Conservation (phyloP, 768 basidiomycete genomes). For the Cystofilobasidium ferigula region DNA sequence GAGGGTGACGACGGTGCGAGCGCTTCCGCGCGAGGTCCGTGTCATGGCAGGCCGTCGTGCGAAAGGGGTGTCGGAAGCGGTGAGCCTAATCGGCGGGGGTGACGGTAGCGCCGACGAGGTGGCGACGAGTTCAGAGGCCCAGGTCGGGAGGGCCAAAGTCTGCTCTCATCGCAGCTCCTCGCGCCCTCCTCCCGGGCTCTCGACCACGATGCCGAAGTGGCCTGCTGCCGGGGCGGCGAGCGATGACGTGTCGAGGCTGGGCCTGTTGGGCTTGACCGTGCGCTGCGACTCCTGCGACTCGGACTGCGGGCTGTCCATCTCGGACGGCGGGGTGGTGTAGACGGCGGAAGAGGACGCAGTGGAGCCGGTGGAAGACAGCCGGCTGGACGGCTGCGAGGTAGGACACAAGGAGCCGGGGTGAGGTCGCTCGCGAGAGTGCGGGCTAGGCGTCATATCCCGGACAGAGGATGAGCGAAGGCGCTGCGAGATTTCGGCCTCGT, state of each 20-base stretch:
- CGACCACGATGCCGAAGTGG: conserved; percentile 5
- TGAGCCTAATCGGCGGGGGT: too few relatives aligned
- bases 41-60: too few relatives aligned
- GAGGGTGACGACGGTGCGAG: too few relatives aligned
- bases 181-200: conserved; percentile 19
- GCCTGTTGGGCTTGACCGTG: background rate
- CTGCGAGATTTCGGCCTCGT: background rate
- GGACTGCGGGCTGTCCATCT: background rate
- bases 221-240: background rate
- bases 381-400: background rate
- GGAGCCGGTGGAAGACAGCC: background rate
- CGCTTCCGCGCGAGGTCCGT: too few relatives aligned
- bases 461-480: background rate
- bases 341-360: background rate
- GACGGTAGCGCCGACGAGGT: too few relatives aligned
- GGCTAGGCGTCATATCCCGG: background rate
- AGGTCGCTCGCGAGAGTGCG: background rate
- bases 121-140: too few relatives aligned
- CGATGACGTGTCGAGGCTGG: background rate
- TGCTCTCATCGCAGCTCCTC: conserved; percentile 11
- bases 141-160: background rate
- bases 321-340: background rate
- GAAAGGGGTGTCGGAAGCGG: too few relatives aligned
- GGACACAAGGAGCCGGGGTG: background rate
- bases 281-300: background rate